Conservation (phyloP, 2,329 filamentous ascomycete genomes). For the Coniella vitis region DNA sequence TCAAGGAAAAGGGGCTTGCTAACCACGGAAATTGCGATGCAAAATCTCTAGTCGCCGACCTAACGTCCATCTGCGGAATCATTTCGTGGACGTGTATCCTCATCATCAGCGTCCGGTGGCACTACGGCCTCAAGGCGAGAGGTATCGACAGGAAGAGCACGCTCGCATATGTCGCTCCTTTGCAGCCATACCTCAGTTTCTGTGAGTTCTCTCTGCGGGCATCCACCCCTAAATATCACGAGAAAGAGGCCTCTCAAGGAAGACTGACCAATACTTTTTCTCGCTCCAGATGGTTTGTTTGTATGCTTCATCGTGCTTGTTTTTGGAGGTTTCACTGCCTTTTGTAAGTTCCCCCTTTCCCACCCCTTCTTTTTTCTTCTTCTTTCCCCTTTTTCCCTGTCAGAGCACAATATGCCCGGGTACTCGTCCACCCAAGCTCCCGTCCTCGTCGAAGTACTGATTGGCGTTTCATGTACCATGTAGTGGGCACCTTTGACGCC, state of each 20-base stretch:
- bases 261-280: too few relatives aligned
- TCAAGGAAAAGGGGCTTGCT: too few relatives aligned
- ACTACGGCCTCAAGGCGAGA: slow-evolving; percentile 20
- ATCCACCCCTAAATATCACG: not conserved
- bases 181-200: slow-evolving; percentile 10
- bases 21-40: not conserved
- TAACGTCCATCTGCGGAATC: slow-evolving; percentile 14
- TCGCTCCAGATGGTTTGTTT: slow-evolving; percentile 4
- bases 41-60: slow-evolving; percentile 7
- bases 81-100: slow-evolving; percentile 13
- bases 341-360: slow-evolving; percentile 7
- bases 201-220: not conserved
- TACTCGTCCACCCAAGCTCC: too few relatives aligned
- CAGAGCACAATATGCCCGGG: too few relatives aligned
- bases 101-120: slow-evolving; percentile 19
- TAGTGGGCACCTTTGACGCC: slow-evolving; percentile 16
- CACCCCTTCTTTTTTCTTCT: not conserved
- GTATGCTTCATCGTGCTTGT: slow-evolving; percentile 20
- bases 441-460: too few relatives aligned
- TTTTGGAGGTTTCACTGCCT: slow-evolving; percentile 21
- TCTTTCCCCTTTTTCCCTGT: too few relatives aligned
- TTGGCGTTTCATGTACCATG: too few relatives aligned
- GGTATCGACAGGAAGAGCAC: slow-evolving; percentile 20
- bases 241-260: too few relatives aligned
- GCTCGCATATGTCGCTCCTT: slow-evolving; percentile 11